Evolutionary conservation across 768 basidiomycete genomes (phyloP).

Genomic region (Termitomyces sp.): DNA sequence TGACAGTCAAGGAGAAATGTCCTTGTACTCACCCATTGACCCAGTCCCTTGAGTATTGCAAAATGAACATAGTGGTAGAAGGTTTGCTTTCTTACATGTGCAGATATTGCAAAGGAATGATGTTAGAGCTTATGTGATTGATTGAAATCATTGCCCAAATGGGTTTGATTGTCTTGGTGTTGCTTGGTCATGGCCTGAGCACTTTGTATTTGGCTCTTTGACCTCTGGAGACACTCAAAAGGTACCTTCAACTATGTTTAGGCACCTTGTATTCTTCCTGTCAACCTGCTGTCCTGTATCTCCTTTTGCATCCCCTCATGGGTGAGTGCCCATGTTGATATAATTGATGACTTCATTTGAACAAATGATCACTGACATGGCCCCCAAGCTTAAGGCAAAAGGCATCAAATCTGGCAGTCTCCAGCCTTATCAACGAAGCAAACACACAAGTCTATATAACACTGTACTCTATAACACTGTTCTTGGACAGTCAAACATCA

Average conservation of each 20-base stretch:
- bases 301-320: background rate
- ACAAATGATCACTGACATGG: background rate
- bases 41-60: too few relatives aligned
- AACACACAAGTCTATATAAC: too few relatives aligned
- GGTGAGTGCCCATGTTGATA: background rate
- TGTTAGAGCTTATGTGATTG: too few relatives aligned
- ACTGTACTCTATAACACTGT: too few relatives aligned
- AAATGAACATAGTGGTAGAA: background rate
- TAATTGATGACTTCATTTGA: too few relatives aligned
- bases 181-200: background rate
- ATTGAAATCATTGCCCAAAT: too few relatives aligned
- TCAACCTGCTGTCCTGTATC: background rate
- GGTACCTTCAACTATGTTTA: background rate
- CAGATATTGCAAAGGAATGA: too few relatives aligned
- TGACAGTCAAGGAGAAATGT: too few relatives aligned
- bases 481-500: background rate
- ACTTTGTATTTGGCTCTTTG: background rate
- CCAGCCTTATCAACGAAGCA: background rate
- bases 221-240: background rate
- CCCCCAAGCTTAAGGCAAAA: background rate
- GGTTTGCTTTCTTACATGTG: too few relatives aligned
- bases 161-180: background rate
- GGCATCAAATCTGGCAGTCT: background rate
- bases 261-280: background rate
- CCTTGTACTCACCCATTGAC: too few relatives aligned